A percentile compares a stretch with the other conserved stretches of the same genome.
phyloP scores from a whole-genome alignment of 1,284 basidiomycete species.

The Ustilago cynodontis region DNA sequence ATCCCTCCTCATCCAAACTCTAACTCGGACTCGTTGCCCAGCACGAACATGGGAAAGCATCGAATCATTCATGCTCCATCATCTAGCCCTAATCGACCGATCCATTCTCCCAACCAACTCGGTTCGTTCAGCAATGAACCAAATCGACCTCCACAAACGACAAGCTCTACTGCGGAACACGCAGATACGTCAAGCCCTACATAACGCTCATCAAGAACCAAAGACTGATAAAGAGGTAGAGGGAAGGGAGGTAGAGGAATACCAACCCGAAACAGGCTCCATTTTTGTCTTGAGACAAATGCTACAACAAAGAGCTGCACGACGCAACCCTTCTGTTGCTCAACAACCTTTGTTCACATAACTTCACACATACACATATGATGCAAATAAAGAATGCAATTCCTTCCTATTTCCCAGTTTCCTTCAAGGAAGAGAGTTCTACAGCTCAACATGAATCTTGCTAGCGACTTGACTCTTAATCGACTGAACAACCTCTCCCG shows the following conservation, averaged over 20 bases:
- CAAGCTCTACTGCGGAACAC: slow-evolving; percentile 12
- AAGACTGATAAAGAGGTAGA: not conserved
- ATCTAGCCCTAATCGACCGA: slow-evolving; percentile 21
- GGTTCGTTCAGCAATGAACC: slow-evolving; percentile 14
- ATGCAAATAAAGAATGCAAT: not conserved
- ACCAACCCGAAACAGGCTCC: slow-evolving; percentile 24
- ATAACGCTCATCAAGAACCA: not conserved
- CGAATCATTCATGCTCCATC: slow-evolving; percentile 19
- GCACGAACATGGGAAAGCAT: slow-evolving; percentile 28
- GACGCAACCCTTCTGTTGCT: not conserved
- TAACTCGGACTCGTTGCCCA: slow-evolving; percentile 13
- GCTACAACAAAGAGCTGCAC: slow-evolving; percentile 2
- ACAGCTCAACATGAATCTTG: slow-evolving; percentile 31
- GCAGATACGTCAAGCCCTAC: not conserved
- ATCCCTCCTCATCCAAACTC: slow-evolving; percentile 10
- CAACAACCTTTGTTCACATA: not conserved
- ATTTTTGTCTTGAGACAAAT: slow-evolving; percentile 38
- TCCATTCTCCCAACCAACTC: slow-evolving; percentile 15
- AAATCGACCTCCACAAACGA: slow-evolving; percentile 14
- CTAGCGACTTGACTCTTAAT: slow-evolving; percentile 10
- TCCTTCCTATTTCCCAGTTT: not conserved
- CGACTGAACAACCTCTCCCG: slow-evolving; percentile 4
- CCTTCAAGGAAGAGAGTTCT: not conserved
- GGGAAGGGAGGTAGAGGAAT: not conserved
- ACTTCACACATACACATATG: not conserved